A percentile compares a stretch with the other conserved stretches of the same genome.
Conservation (phyloP, 2,329 filamentous ascomycete genomes). For the Leptographium procerum region DNA sequence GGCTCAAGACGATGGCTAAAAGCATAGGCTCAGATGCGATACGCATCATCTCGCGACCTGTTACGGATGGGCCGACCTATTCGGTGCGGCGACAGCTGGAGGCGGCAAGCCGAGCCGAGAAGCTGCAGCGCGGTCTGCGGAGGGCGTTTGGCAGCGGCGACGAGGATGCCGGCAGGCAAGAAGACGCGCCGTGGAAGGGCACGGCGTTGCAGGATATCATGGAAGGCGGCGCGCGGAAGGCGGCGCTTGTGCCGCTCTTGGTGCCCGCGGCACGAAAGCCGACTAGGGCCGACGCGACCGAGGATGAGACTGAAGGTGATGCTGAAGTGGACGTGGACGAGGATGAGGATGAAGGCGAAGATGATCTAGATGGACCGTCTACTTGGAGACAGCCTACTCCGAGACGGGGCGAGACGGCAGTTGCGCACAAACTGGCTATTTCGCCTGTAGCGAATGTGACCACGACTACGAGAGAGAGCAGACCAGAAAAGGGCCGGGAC, state of each 20-base stretch:
- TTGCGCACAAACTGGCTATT: background rate
- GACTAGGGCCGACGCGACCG: background rate
- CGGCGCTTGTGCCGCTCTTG: conserved; percentile 3
- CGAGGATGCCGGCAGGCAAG: conserved; percentile 12
- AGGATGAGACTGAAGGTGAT: background rate
- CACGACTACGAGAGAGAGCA: background rate
- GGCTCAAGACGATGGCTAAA: conserved; percentile 48
- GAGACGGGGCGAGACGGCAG: background rate
- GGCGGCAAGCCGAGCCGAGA: conserved; percentile 24
- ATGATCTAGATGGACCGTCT: conserved; percentile 2
- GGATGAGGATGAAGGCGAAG: conserved; percentile 1
- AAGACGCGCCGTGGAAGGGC: conserved; percentile 18
- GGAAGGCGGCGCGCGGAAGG: conserved; percentile 22
- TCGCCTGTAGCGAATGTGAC: background rate
- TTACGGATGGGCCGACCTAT: conserved; percentile 29
- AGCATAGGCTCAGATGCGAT: conserved; percentile 42
- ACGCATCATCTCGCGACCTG: conserved; percentile 38
- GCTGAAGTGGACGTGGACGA: background rate
- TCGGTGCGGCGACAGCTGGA: conserved; percentile 17
- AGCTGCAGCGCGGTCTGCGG: conserved; percentile 22
- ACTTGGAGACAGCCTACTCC: background rate
- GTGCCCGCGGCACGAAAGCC: background rate
- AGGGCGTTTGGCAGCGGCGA: conserved; percentile 14
- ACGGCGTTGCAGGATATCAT: conserved; percentile 31
- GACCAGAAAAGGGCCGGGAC: background rate